These are phyloP conservation scores for Cladosporium cucumerinum DNA, from an alignment of 2,329 filamentous ascomycete genomes.

Conservation along the genomic window DNA sequence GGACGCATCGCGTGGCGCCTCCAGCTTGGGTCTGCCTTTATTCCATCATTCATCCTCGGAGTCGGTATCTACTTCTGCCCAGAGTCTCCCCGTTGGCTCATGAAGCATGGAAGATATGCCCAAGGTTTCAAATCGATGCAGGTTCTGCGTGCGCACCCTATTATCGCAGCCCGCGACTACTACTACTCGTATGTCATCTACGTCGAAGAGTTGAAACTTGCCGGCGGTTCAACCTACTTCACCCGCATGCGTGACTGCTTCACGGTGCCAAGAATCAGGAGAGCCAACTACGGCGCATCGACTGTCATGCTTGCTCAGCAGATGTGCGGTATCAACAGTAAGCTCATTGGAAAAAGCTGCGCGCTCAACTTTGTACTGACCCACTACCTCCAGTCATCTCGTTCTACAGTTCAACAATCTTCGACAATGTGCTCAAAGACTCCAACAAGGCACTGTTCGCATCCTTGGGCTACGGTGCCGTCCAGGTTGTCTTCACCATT, in stretches of 20 bases:
- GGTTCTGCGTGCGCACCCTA: conserved; percentile 46
- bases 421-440: conserved; percentile 37
- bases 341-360: background rate
- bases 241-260: conserved; percentile 49
- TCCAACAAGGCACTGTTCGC: conserved; percentile 37
- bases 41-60: conserved; percentile 36
- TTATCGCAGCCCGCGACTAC: conserved; percentile 55
- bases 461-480: conserved; percentile 45
- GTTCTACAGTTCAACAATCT: conserved; percentile 39
- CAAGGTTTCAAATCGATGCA: conserved; percentile 51
- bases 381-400: conserved; percentile 29
- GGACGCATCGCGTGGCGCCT: conserved; percentile 63
- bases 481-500: conserved; percentile 46
- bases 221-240: conserved; percentile 40
- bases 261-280: conserved; percentile 45
- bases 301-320: conserved; percentile 38
- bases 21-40: conserved; percentile 64
- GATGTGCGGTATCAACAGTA: conserved; percentile 36
- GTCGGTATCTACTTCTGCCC: conserved; percentile 36
- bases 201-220: conserved; percentile 34
- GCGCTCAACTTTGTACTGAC: background rate
- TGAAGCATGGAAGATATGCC: conserved; percentile 45
- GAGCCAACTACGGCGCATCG: conserved; percentile 38
- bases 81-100: conserved; percentile 51
- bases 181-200: conserved; percentile 48